Evolutionary conservation across 371 early-diverging fungal genomes (phyloP).

Genomic region (Mortierella polycephala): DNA sequence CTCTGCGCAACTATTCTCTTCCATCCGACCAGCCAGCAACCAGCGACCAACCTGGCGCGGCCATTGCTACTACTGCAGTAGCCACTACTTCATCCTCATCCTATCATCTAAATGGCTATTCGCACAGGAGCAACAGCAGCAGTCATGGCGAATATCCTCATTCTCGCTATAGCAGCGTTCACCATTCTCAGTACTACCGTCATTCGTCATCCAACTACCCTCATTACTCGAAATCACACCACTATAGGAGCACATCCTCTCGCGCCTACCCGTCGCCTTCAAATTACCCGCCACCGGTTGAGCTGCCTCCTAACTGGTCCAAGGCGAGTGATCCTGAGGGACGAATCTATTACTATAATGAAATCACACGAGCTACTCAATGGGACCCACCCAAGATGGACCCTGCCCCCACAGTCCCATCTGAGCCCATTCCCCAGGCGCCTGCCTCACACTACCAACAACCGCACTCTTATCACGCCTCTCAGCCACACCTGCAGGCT

Average conservation of each 20-base stretch:
- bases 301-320: constrained; percentile 53
- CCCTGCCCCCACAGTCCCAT: constrained; percentile 11
- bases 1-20: constrained; percentile 14
- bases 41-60: constrained; percentile 7
- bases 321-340: constrained; percentile 52
- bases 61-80: not conserved
- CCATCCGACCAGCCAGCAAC: constrained; percentile 8
- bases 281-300: constrained; percentile 23
- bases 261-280: constrained; percentile 21
- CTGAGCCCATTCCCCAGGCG: constrained; percentile 13
- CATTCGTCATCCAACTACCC: constrained; percentile 29
- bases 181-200: constrained; percentile 37
- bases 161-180: constrained; percentile 26
- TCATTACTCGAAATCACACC: constrained; percentile 31
- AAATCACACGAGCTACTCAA: constrained; percentile 51
- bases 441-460: constrained; percentile 10
- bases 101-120: constrained; percentile 13
- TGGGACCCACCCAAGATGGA: constrained; percentile 53
- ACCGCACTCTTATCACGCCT: not conserved
- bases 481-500: constrained; percentile 9
- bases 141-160: constrained; percentile 31
- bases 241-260: constrained; percentile 33
- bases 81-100: not conserved
- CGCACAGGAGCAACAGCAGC: constrained; percentile 20
- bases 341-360: constrained; percentile 55